Base-by-base conservation (phyloP, 768 basidiomycete species). In the Rhodosporidiobolus odoratus region DNA sequence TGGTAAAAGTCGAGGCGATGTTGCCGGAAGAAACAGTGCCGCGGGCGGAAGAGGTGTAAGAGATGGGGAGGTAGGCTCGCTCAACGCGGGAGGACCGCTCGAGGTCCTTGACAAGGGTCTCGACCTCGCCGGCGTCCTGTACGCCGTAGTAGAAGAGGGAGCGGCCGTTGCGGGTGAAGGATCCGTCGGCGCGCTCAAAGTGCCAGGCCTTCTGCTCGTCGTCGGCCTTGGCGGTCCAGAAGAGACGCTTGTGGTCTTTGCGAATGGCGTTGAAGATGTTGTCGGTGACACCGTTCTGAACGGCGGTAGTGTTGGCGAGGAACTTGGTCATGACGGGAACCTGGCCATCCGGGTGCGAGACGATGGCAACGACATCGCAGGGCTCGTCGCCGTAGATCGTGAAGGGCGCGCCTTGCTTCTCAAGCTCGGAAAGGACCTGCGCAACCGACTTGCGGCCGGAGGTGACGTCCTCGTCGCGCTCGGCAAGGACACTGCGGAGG, bases 341-440 rank as follows among this genome's bases (percentile, higher is more conserved):
- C 81, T 97, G 89, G 74, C 87, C 92, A 54, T 87, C 85, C 2
- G 96, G 95, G 79, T 92, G 91, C 9, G 91, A 88, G 45, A 99
- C 92, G 69, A 99, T 87, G 30, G 94, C 96, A 60, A 99, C 84
- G 45, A 91, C 92, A 76, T 99, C 95, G 71, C 97, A 85, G 15
- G 93, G 92, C 79, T 99, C 96, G 79, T 99, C 95, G n/a, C 92
- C 95, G 79, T 98, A 97, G 76, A 99, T 88, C 23, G 91, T 92
- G 83, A 88, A 94, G 0, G 92, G 90, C 17, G 64, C 52, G 30
- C 65, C 71, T 0, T 87, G 85, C 73, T 86, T 84, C 80, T 90
- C 88, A 76, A 97, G 84, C 30, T 87, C 85, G 78, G 85, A 87
- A 77, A 99, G 85, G 43, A 94, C 88, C 56, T 90, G 90, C 3